phyloP scores from a whole-genome alignment of 495 filamentous ascomycete species.

The Umbilicaria muhlenbergii region DNA sequence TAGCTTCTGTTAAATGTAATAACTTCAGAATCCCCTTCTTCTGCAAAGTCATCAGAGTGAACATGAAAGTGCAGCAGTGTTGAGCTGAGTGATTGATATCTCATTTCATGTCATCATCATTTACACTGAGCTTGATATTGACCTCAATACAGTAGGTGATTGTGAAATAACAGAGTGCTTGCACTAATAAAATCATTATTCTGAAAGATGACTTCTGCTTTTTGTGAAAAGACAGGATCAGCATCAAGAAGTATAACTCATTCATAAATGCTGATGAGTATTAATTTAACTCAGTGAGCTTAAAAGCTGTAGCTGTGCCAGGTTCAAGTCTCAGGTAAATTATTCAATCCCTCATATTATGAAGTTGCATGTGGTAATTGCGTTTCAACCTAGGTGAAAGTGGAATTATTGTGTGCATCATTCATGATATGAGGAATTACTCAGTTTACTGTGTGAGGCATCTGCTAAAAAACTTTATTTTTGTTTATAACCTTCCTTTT shows the following conservation, averaged over 20 bases:
- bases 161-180: slow-evolving; percentile 18
- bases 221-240: slow-evolving; percentile 17
- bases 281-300: no score
- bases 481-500: no score
- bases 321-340: no score
- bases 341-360: no score
- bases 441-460: no score
- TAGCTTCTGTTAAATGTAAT: slow-evolving; percentile 17
- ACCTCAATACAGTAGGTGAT: slow-evolving; percentile 14
- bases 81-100: slow-evolving; percentile 7
- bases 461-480: no score
- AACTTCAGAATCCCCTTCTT: slow-evolving; percentile 16
- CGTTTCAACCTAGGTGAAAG: no score
- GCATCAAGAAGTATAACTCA: slow-evolving; percentile 20
- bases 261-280: slow-evolving; percentile 15
- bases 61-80: slow-evolving; percentile 10
- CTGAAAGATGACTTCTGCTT: slow-evolving; percentile 7
- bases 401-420: no score
- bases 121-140: slow-evolving; percentile 13
- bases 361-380: no score
- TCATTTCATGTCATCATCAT: slow-evolving; percentile 13
- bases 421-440: no score
- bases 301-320: no score
- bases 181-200: slow-evolving; percentile 12
- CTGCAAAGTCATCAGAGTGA: slow-evolving; percentile 15